These are phyloP conservation scores for Pythium coloratum DNA, from an alignment of 352 stramenopile species.

Conservation along the genomic window DNA sequence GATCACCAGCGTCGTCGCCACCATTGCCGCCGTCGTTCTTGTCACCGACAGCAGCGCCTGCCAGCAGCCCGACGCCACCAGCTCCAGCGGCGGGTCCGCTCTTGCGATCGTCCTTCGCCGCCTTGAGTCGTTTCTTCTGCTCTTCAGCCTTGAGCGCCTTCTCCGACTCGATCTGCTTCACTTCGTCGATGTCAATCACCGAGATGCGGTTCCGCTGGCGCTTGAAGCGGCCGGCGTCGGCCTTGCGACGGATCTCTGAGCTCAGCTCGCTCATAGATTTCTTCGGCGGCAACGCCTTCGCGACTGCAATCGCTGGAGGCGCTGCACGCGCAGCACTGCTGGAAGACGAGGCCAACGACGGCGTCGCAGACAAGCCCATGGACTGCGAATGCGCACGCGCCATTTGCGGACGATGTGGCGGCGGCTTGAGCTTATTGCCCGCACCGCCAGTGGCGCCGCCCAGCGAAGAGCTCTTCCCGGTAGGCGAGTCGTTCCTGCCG, in stretches of 20 bases:
- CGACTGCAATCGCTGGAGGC: constrained; percentile 19
- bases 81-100: constrained; percentile 26
- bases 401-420: constrained; percentile 1
- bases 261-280: constrained; percentile 68
- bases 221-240: constrained; percentile 81
- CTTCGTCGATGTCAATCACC: constrained; percentile 87
- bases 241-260: constrained; percentile 83
- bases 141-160: constrained; percentile 85
- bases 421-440: not conserved
- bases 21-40: not conserved
- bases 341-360: constrained; percentile 13
- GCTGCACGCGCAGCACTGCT: not conserved
- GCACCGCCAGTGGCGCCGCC: not conserved
- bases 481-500: constrained; percentile 8
- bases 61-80: constrained; percentile 26
- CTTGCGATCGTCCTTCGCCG: constrained; percentile 28
- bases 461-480: constrained; percentile 4
- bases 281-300: constrained; percentile 50
- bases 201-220: constrained; percentile 82
- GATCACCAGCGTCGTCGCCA: not conserved
- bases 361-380: constrained; percentile 13
- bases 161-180: constrained; percentile 87
- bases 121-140: constrained; percentile 68
- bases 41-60: constrained; percentile 12
- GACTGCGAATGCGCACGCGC: not conserved